phyloP scores from a whole-genome alignment of 2,329 filamentous ascomycete species.

The Ampelomyces quisqualis region DNA sequence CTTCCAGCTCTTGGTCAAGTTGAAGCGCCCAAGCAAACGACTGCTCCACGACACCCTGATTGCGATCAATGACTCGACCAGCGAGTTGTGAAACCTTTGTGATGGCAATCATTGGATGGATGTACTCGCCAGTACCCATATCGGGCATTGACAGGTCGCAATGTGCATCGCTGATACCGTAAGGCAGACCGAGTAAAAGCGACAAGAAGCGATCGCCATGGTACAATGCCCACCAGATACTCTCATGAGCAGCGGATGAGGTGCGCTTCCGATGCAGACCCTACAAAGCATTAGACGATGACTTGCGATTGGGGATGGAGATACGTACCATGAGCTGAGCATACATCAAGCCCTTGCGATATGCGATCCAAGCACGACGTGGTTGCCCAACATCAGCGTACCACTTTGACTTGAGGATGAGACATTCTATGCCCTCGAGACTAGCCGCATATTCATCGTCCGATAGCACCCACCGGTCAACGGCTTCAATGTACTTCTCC shows the following conservation, averaged over 20 bases:
- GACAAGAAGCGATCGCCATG: conserved; percentile 54
- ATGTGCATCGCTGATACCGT: conserved; percentile 45
- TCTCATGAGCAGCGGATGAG: conserved; percentile 36
- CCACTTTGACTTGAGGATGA: conserved; percentile 54
- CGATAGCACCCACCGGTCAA: conserved; percentile 51
- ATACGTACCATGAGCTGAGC: conserved; percentile 54
- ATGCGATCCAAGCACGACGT: conserved; percentile 55
- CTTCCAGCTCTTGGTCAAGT: conserved; percentile 48
- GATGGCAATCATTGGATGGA: conserved; percentile 37
- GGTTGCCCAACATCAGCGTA: conserved; percentile 59
- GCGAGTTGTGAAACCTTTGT: conserved; percentile 43
- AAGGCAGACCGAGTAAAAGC: conserved; percentile 57
- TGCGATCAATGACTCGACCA: conserved; percentile 49
- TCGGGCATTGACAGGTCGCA: conserved; percentile 39
- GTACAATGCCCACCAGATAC: conserved; percentile 46
- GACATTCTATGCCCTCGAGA: conserved; percentile 56
- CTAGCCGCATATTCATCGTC: conserved; percentile 55
- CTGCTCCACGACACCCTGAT: conserved; percentile 41
- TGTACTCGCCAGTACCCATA: conserved; percentile 24
- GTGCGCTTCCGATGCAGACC: conserved; percentile 44
- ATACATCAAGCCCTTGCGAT: conserved; percentile 54
- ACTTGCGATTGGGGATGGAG: neutral
- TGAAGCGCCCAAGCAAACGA: conserved; percentile 45
- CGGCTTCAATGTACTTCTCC: conserved; percentile 49
- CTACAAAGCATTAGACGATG: conserved; percentile 24